phyloP scores from a whole-genome alignment of 495 filamentous ascomycete genomes.

The Penicillium manginii region DNA sequence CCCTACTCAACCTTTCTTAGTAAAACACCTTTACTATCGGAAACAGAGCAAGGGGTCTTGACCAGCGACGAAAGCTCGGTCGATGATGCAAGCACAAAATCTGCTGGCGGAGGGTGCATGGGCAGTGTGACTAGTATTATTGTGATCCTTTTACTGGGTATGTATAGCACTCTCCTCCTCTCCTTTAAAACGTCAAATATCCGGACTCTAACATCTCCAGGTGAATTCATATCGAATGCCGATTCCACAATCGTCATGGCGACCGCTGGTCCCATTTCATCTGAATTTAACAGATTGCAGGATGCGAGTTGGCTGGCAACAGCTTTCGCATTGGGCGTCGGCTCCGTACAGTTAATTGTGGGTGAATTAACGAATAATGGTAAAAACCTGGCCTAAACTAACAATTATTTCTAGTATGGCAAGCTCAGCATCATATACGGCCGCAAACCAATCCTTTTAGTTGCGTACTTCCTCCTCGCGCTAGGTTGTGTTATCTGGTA shows the following conservation, averaged over 20 bases:
- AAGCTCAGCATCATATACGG: slow-evolving; percentile 7
- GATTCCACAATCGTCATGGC: slow-evolving; percentile 4
- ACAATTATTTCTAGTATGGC: not conserved
- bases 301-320: slow-evolving; percentile 7
- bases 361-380: not conserved
- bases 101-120: not conserved
- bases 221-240: slow-evolving; percentile 7
- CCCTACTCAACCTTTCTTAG: not conserved
- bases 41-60: not conserved
- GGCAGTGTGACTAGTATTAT: slow-evolving; percentile 2
- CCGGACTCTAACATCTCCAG: not conserved
- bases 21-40: not conserved
- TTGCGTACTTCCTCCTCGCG: not conserved
- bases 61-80: not conserved
- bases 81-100: not conserved
- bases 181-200: not conserved
- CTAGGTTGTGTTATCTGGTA: slow-evolving; percentile 9
- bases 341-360: slow-evolving; percentile 1
- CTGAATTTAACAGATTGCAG: not conserved
- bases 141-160: slow-evolving; percentile 3
- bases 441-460: slow-evolving; percentile 1
- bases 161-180: not conserved
- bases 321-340: not conserved
- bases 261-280: not conserved
- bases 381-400: not conserved